Percentiles rank a stretch among this genome's conserved stretches.
Evolutionary conservation across 1,284 basidiomycete genomes (phyloP).

Genomic region (Filobasidium uniguttulatum): DNA sequence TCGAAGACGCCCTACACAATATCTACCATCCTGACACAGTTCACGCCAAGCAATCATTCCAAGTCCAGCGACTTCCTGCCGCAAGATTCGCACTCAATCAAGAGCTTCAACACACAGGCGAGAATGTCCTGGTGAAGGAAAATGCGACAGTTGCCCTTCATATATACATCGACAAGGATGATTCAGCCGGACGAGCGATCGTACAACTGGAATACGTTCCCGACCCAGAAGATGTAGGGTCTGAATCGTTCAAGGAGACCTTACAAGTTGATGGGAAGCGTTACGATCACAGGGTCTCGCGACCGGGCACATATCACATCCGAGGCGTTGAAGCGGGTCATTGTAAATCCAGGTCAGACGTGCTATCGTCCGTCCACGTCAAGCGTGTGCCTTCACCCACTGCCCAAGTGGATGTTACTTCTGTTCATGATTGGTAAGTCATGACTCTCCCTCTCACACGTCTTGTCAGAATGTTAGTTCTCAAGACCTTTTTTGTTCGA

Average conservation of each 20-base stretch:
- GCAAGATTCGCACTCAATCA: slow-evolving; percentile 47
- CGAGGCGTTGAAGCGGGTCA: not conserved
- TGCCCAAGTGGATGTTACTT: slow-evolving; percentile 11
- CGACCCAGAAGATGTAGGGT: not conserved
- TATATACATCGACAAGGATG: slow-evolving; percentile 11
- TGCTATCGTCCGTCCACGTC: not conserved
- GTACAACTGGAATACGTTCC: not conserved
- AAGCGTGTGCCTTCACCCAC: slow-evolving; percentile 19
- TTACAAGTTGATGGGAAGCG: not conserved
- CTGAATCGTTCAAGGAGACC: not conserved
- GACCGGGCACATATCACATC: not conserved
- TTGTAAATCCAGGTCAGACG: not conserved
- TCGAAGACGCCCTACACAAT: slow-evolving; percentile 40
- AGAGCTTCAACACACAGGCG: slow-evolving; percentile 26
- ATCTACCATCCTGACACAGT: slow-evolving; percentile 36
- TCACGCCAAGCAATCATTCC: slow-evolving; percentile 45
- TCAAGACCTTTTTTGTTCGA: slow-evolving; percentile 7
- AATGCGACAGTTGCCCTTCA: slow-evolving; percentile 21
- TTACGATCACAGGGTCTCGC: not conserved
- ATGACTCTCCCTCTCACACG: slow-evolving; percentile 13
- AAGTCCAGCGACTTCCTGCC: slow-evolving; percentile 23
- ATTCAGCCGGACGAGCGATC: not conserved
- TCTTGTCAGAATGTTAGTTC: slow-evolving; percentile 15
- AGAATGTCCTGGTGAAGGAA: slow-evolving; percentile 18
- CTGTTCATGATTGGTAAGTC: slow-evolving; percentile 58